phyloP scores from a whole-genome alignment of 768 basidiomycete genomes.

The Lactarius tabidus region DNA sequence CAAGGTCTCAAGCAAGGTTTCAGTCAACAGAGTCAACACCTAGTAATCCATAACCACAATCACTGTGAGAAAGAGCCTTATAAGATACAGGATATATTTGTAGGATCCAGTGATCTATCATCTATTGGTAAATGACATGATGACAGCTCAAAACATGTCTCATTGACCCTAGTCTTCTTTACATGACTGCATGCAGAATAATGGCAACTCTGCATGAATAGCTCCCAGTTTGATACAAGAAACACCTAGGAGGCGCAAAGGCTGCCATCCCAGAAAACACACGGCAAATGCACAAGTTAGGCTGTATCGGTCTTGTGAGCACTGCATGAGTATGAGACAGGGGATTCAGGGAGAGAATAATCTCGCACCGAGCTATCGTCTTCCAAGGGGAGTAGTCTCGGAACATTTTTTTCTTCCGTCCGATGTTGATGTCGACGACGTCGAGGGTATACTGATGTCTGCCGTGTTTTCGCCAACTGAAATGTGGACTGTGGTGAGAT shows the following conservation, averaged over 20 bases:
- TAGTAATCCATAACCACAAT: no score
- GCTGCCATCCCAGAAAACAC: background rate
- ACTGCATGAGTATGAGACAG: background rate
- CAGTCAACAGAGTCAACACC: no score
- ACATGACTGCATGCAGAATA: no score
- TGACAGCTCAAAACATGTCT: no score
- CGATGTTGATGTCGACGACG: background rate
- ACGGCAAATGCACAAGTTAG: background rate
- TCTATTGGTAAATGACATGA: no score
- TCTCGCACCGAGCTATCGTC: background rate
- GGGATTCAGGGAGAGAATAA: background rate
- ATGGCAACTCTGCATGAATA: no score
- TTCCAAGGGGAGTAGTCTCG: no score
- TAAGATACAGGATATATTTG: no score
- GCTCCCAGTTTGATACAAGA: background rate
- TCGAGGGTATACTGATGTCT: background rate
- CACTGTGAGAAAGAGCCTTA: no score
- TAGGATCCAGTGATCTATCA: no score
- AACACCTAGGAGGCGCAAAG: background rate
- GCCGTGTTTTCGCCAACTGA: background rate
- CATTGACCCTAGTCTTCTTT: no score
- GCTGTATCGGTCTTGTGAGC: background rate
- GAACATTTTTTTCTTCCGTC: background rate
- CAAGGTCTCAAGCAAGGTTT: no score
- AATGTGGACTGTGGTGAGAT: conserved; percentile 13